Base-by-base conservation (phyloP, 495 filamentous ascomycete species). In the Neurospora pannonica region DNA sequence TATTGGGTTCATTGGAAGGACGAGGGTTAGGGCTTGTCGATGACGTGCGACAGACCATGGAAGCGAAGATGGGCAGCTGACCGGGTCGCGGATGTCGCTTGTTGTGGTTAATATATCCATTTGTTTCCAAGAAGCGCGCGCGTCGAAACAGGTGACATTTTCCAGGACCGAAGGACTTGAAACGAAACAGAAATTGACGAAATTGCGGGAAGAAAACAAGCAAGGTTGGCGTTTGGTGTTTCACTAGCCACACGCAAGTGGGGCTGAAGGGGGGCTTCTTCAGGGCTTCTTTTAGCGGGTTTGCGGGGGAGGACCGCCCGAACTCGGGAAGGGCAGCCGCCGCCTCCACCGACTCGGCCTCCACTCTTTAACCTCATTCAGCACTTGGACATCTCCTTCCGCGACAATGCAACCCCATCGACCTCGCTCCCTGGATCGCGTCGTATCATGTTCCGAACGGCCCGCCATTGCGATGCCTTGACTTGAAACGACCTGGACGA, bases 351-450 rank as follows among this genome's bases (percentile, higher is more conserved):
- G 4, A 60, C 48, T 15, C 24, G n/a, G n/a, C 5, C 48, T 60
- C 48, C 48, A 28, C 48, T 62, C 13, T 62, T 62, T 62, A 34
- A 34, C 54, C 54, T 67, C 54, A 67, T 67, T 67, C 54, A 67
- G 54, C 54, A 34, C 43, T 48, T 40, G 10, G 17, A 48, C 70
- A 36, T 62, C 38, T 76, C 46, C 74, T 73, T 81, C 79, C 79
- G 79, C 70, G 34, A 78, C 48, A 81, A 72, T 81, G 75, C 78
- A 76, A 81, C 79, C 38, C 42, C 73, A 70, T 31, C 62, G n/a
- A 48, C 60, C 43, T 24, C 8, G 3, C 60, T 70, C 36, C 78
- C 75, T 76, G 71, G 48, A 67, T 62, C 36, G 38, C 34, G 71
- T 37, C 72, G 19, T 24, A 62, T 67, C 54, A 34, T 34, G 15